Conservation (phyloP, 352 stramenopile genomes). For the Phytophthora syringae region DNA sequence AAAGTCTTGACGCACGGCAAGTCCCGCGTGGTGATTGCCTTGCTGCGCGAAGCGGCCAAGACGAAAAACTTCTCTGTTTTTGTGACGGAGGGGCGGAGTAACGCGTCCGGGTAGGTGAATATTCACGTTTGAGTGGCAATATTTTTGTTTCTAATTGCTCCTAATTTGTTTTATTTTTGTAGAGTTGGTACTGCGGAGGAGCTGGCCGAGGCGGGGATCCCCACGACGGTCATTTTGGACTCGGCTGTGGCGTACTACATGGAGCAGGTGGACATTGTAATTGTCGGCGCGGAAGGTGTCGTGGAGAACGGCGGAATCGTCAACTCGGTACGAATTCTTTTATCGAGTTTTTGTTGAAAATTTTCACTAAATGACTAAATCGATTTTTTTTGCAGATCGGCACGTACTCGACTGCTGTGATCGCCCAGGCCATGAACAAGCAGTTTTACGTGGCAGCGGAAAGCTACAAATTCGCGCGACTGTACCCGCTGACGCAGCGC, state of each 20-base stretch:
- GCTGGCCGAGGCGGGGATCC: constrained; percentile 90
- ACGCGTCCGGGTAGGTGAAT: constrained; percentile 83
- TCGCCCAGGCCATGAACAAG: constrained; percentile 95
- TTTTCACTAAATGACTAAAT: no score
- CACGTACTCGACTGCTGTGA: constrained; percentile 94
- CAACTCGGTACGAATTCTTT: constrained; percentile 89
- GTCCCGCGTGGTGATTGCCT: constrained; percentile 91
- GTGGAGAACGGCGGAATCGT: constrained; percentile 98
- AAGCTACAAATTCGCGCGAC: constrained; percentile 98
- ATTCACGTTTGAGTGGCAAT: constrained; percentile 6
- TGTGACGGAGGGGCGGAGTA: constrained; percentile 93
- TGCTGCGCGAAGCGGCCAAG: constrained; percentile 92
- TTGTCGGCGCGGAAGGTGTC: constrained; percentile 96
- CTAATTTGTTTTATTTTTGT: no score
- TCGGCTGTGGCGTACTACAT: constrained; percentile 96
- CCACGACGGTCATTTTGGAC: constrained; percentile 96
- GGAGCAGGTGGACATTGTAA: constrained; percentile 95
- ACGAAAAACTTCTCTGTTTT: constrained; percentile 95
- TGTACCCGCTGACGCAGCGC: constrained; percentile 97
- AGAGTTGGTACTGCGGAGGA: constrained; percentile 78
- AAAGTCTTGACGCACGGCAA: constrained; percentile 95
- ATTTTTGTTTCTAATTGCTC: constrained; percentile 3
- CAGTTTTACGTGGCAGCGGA: constrained; percentile 98
- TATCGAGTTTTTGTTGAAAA: not conserved
- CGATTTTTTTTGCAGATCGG: constrained; percentile 83